Evolutionary conservation across 805 yeast species (phyloP).

Genomic region (Kodamaea sagamina): DNA sequence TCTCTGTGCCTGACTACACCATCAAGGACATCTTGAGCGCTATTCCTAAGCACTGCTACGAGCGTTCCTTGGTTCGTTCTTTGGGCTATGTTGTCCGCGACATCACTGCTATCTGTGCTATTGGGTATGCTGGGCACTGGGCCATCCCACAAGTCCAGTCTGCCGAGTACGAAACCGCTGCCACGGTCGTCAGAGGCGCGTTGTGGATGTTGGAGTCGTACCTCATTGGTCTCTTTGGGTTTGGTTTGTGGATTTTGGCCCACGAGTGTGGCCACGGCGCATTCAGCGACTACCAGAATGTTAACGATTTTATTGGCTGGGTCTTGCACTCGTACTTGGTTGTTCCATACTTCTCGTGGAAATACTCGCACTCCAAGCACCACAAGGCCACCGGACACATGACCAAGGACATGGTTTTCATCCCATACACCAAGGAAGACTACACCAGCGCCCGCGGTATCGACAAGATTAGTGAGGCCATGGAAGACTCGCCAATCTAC

Average conservation of each 20-base stretch:
- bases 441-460: constrained; percentile 45
- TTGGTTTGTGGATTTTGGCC: constrained; percentile 84
- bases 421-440: constrained; percentile 67
- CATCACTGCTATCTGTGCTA: constrained; percentile 46
- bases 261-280: constrained; percentile 94
- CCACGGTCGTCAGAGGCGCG: constrained; percentile 44
- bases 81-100: constrained; percentile 71
- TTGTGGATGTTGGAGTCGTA: constrained; percentile 61
- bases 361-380: constrained; percentile 79
- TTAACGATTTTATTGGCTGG: constrained; percentile 85
- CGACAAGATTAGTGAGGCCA: constrained; percentile 50
- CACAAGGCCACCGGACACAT: constrained; percentile 89
- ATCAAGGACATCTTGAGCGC: constrained; percentile 73
- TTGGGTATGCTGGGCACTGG: constrained; percentile 56
- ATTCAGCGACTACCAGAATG: constrained; percentile 67
- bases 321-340: constrained; percentile 71
- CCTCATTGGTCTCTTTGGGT: constrained; percentile 55
- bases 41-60: constrained; percentile 75
- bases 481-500: constrained; percentile 74
- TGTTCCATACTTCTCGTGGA: constrained; percentile 90
- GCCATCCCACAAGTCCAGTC: constrained; percentile 50
- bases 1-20: constrained; percentile 72
- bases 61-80: constrained; percentile 56
- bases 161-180: constrained; percentile 17
- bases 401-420: constrained; percentile 81